A percentile compares a stretch with the other conserved stretches of the same genome.
These are phyloP conservation scores for Magnusiomyces magnusii DNA, from an alignment of 1,139 yeast genomes.

Conservation along the genomic window DNA sequence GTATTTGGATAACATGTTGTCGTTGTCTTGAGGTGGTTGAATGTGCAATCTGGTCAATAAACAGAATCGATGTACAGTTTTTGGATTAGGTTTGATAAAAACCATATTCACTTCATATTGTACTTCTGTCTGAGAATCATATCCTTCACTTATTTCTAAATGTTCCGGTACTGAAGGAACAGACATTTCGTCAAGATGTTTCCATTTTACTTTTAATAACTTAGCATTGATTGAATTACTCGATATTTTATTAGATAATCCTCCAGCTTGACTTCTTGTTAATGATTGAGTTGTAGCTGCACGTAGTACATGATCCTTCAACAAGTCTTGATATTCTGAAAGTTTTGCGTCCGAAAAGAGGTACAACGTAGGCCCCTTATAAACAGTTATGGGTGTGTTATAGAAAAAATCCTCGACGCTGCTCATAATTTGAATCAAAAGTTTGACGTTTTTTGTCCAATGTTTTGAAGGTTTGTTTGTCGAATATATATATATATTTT, in stretches of 20 bases:
- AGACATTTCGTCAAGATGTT: not conserved
- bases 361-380: not conserved
- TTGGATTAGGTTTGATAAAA: not conserved
- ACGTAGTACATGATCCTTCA: not conserved
- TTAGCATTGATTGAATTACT: not conserved
- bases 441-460: no score
- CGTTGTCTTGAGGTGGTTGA: not conserved
- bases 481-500: no score
- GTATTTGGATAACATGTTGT: not conserved
- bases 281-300: not conserved
- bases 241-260: no score
- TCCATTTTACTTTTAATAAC: constrained; percentile 1
- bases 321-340: not conserved
- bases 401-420: not conserved
- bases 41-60: not conserved
- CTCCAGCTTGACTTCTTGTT: not conserved
- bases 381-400: not conserved
- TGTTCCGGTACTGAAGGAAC: not conserved
- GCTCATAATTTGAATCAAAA: not conserved
- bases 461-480: no score
- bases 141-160: not conserved
- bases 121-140: not conserved
- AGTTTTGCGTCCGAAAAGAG: not conserved
- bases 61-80: not conserved
- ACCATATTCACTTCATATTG: constrained; percentile 1